Percentiles rank a stretch among this genome's conserved stretches.
Evolutionary conservation across 148 eudicot species (phyloP).

Genomic region (Bassia scoparia): DNA sequence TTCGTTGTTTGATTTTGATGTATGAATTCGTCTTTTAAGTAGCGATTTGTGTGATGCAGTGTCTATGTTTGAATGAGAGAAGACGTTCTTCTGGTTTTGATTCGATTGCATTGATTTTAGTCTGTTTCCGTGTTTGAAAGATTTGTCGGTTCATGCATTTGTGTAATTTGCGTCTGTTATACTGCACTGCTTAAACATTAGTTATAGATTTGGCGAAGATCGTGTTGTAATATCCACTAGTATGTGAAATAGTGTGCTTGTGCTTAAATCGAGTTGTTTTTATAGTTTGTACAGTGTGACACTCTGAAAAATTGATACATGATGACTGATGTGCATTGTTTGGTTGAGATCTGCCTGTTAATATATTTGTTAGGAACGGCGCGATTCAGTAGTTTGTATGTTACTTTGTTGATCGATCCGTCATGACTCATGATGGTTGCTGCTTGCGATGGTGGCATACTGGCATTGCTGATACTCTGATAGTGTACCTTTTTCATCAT

Average conservation of each 20-base stretch:
- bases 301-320: background rate
- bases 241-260: background rate
- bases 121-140: background rate
- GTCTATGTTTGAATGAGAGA: background rate
- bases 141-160: background rate
- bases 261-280: background rate
- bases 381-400: slow-evolving; percentile 2
- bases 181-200: too few species aligned
- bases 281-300: background rate
- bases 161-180: background rate
- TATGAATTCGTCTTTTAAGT: background rate
- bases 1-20: background rate
- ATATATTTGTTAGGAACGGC: background rate
- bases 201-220: background rate
- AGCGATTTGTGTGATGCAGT: too few species aligned
- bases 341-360: background rate
- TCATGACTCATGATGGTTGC: background rate
- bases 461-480: too few species aligned
- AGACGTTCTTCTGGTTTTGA: background rate
- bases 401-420: background rate
- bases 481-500: background rate
- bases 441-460: background rate
- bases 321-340: background rate
- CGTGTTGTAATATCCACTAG: background rate
- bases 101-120: background rate